Percentiles rank a stretch among this genome's conserved stretches.
Evolutionary conservation across 2,329 filamentous ascomycete genomes (phyloP).

Genomic region (Colletotrichum lentis): DNA sequence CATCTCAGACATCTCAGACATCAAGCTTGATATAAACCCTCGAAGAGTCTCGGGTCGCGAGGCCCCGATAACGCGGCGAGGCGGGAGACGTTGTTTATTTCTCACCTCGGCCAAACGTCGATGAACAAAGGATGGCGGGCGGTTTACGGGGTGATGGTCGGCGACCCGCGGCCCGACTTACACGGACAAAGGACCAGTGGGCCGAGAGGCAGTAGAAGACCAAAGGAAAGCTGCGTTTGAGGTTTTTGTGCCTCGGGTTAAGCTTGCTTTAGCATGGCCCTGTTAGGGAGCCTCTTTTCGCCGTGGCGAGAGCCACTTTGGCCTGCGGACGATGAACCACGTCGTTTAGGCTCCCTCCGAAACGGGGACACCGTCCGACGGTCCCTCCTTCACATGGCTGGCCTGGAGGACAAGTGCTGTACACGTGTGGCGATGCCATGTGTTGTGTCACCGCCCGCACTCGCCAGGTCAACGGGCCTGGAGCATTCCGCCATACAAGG

Average conservation of each 20-base stretch:
- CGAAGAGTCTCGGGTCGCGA: not conserved
- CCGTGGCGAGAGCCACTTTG: conserved; percentile 8
- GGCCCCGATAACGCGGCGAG: not conserved
- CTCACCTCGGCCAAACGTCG: not conserved
- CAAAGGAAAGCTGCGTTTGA: conserved; percentile 27
- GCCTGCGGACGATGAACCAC: not conserved
- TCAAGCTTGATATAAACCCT: conserved; percentile 23
- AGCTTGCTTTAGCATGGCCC: not conserved
- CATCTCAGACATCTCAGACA: conserved; percentile 9
- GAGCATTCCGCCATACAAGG: not conserved
- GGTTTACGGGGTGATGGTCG: conserved; percentile 14
- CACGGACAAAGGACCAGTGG: conserved; percentile 23
- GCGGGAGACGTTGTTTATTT: conserved; percentile 1
- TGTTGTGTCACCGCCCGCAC: conserved; percentile 4
- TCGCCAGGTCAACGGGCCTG: not conserved
- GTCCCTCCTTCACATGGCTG: conserved; percentile 2
- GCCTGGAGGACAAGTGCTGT: not conserved
- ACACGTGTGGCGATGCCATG: conserved; percentile 7
- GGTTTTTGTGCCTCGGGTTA: not conserved
- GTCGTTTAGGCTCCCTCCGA: not conserved
- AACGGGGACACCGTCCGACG: not conserved
- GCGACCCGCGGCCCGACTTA: not conserved
- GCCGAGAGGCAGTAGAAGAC: not conserved
- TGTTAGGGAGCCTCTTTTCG: not conserved
- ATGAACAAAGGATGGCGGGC: conserved; percentile 24